Evolutionary conservation across 2,329 filamentous ascomycete species (phyloP).

Genomic region (Alternaria panax): DNA sequence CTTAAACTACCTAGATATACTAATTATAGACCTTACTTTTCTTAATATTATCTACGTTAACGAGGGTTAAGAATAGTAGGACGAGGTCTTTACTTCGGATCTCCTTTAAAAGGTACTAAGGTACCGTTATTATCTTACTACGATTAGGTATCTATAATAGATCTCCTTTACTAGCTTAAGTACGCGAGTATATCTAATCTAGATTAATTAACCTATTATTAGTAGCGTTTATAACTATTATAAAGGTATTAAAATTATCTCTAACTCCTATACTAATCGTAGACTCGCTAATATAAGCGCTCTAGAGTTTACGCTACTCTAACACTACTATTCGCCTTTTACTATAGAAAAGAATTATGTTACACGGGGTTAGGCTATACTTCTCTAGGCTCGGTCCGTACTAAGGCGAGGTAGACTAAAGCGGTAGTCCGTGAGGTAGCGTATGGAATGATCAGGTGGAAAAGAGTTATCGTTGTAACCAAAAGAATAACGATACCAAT

Average conservation of each 20-base stretch:
- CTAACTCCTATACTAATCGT: neutral
- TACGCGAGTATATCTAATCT: neutral
- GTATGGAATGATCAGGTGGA: too few species aligned
- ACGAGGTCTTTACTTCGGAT: neutral
- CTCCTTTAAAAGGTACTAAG: neutral
- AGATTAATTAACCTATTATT: neutral
- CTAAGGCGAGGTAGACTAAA: too few species aligned
- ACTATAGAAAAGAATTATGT: neutral
- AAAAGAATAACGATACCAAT: too few species aligned
- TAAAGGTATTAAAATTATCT: neutral
- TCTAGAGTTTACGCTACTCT: neutral
- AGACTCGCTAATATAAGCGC: neutral
- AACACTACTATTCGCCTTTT: neutral
- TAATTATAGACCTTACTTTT: slow-evolving; percentile 5
- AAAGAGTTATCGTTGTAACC: too few species aligned
- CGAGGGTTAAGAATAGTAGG: neutral
- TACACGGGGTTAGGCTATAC: too few species aligned
- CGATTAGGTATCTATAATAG: neutral
- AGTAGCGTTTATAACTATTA: neutral
- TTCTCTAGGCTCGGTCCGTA: too few species aligned
- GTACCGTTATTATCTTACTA: neutral
- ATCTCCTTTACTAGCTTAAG: neutral
- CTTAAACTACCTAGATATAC: neutral
- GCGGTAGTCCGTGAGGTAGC: too few species aligned
- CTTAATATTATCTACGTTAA: slow-evolving; percentile 2